These are phyloP conservation scores for Diaporthe sp. DNA, from an alignment of 2,329 filamentous ascomycete genomes.

Conservation along the genomic window DNA sequence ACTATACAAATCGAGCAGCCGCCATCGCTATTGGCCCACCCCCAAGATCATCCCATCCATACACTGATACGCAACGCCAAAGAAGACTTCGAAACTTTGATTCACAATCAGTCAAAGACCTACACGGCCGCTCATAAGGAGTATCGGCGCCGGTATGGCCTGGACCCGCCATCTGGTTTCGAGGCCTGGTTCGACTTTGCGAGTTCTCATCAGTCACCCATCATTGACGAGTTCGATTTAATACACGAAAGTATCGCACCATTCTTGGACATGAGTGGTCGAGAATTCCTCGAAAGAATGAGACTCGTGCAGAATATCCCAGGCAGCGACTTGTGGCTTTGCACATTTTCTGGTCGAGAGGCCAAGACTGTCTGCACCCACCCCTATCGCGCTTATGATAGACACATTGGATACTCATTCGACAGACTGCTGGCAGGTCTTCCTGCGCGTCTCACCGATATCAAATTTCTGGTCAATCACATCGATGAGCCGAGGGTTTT, in stretches of 20 bases:
- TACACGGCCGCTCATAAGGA: slow-evolving; percentile 54
- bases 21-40: not conserved
- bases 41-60: slow-evolving; percentile 54
- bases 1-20: slow-evolving; percentile 45
- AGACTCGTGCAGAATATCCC: slow-evolving; percentile 1
- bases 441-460: slow-evolving; percentile 50
- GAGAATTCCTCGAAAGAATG: slow-evolving; percentile 51
- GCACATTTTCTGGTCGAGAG: slow-evolving; percentile 41
- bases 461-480: slow-evolving; percentile 62
- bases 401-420: slow-evolving; percentile 20
- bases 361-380: slow-evolving; percentile 46
- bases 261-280: slow-evolving; percentile 56
- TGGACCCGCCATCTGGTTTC: slow-evolving; percentile 62
- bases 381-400: slow-evolving; percentile 27
- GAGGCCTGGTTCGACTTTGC: slow-evolving; percentile 62
- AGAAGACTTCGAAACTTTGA: slow-evolving; percentile 49
- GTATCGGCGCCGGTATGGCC: slow-evolving; percentile 59
- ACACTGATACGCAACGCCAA: slow-evolving; percentile 48
- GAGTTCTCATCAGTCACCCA: slow-evolving; percentile 52
- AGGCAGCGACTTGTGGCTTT: slow-evolving; percentile 34
- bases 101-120: slow-evolving; percentile 55
- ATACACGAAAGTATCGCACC: slow-evolving; percentile 58
- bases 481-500: slow-evolving; percentile 64
- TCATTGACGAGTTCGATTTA: slow-evolving; percentile 65
- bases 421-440: slow-evolving; percentile 46